Base-by-base conservation (phyloP, 352 stramenopile species). In the Pseudoperonospora humuli region DNA sequence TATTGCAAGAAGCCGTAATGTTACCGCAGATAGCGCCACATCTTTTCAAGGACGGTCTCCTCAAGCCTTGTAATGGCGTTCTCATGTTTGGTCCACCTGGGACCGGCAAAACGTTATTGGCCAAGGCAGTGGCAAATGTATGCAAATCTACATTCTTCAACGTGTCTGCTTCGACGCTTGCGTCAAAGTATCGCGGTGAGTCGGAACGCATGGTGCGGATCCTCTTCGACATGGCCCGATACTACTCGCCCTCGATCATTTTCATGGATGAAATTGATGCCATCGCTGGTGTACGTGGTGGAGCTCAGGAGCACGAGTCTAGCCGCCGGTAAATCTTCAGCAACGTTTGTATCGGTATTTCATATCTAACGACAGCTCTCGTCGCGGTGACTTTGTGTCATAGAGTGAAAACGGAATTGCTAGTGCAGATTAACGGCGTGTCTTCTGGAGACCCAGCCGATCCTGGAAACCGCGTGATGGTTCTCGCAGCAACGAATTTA, bases 251-350 rank as follows among this genome's bases (percentile, higher is more conserved):
- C 5, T 95, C 84, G 8, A 98, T 96, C 41, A 97, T 99, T 34
- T 99, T 99, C 59, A 95, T 99, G 69, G 96, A 99, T 54, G 95
- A 99, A 60, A 98, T 99, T 40, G 96, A 99, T 52, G 89, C 95
- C 1, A 94, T 98, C 28, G 81, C 78, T n/a, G n/a, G 2, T 81
- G 70, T 0, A 67, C 73, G 81, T 13, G 70, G 67, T 24, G 75
- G 70, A n/a, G 79, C 84, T 25, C n/a, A n/a, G n/a, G 81, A 93
- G 38, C 81, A 93, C 53, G 81, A 93, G 61, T 79, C 81, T 5
- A 91, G 78, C 59, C 71, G 81, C 48, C 68, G 80, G 76, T 87
- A 37, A 3, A 53, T 50, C 35, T 1, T 7, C 2, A 15, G 14
- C n/a, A n/a, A n/a, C n/a, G n/a, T n/a, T n/a, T n/a, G n/a, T n/a